phyloP scores from a whole-genome alignment of 2,329 filamentous ascomycete species.

The Cordyceps tenuipes region DNA sequence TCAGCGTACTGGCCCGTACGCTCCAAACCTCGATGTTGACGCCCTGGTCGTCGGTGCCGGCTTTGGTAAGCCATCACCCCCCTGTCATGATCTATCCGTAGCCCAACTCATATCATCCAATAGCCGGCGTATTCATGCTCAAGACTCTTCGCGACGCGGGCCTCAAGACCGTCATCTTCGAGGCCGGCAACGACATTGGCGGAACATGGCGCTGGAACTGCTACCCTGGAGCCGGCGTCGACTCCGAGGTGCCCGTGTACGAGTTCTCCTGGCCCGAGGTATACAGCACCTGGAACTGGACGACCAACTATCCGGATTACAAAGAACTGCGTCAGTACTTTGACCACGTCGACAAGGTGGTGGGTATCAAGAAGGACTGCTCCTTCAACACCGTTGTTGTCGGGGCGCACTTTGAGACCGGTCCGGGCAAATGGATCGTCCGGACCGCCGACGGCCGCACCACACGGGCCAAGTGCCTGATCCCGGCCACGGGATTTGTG shows the following conservation, averaged over 20 bases:
- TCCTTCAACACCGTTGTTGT: conserved; percentile 42
- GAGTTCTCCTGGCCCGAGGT: conserved; percentile 37
- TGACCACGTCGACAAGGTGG: conserved; percentile 42
- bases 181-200: conserved; percentile 37
- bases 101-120: no score
- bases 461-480: conserved; percentile 36
- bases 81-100: not conserved
- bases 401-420: conserved; percentile 37
- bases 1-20: not conserved
- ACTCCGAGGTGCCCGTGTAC: conserved; percentile 37
- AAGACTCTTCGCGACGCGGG: conserved; percentile 38
- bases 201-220: conserved; percentile 44
- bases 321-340: conserved; percentile 45
- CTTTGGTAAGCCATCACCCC: not conserved
- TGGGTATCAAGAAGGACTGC: conserved; percentile 41
- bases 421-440: conserved; percentile 34
- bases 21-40: conserved; percentile 6
- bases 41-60: conserved; percentile 17
- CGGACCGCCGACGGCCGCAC: conserved; percentile 37
- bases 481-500: conserved; percentile 35
- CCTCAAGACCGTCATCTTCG: conserved; percentile 34
- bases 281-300: conserved; percentile 44
- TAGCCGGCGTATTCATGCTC: conserved; percentile 32
- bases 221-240: conserved; percentile 41
- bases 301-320: conserved; percentile 35